Conservation (phyloP, 345 rosid genomes). For the Murraya koenigii region DNA sequence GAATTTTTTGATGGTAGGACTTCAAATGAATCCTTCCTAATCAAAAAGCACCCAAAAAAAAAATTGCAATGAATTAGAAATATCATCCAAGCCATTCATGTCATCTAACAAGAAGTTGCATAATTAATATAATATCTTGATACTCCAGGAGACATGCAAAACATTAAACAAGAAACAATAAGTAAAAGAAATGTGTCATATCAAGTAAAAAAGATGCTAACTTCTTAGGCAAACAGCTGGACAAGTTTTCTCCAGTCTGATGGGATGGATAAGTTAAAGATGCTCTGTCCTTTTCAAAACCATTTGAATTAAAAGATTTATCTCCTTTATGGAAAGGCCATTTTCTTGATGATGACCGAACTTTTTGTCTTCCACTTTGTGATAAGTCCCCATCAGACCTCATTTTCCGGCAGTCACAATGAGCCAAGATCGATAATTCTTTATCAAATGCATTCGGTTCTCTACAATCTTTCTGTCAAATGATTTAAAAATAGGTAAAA, state of each 20-base stretch:
- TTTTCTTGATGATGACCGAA: constrained; percentile 34
- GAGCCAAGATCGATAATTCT: constrained; percentile 33
- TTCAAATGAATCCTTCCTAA: constrained; percentile 40
- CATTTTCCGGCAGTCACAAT: constrained; percentile 26
- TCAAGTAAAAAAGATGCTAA: constrained; percentile 22
- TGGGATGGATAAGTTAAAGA: constrained; percentile 26
- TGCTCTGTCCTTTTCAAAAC: constrained; percentile 22
- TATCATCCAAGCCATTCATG: neutral
- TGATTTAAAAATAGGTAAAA: constrained; percentile 15
- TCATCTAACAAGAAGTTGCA: neutral
- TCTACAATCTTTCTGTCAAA: constrained; percentile 46
- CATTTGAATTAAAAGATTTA: constrained; percentile 17
- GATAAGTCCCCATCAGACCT: constrained; percentile 29
- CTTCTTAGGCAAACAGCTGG: constrained; percentile 23
- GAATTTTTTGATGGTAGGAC: constrained; percentile 26
- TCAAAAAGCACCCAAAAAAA: constrained; percentile 5
- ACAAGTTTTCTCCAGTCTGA: constrained; percentile 22
- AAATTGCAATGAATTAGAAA: constrained; percentile 2
- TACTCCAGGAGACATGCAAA: constrained; percentile 5
- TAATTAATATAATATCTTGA: constrained; percentile 7
- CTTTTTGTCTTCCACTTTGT: constrained; percentile 18
- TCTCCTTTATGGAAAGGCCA: constrained; percentile 25
- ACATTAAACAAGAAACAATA: neutral
- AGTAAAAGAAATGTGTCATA: neutral
- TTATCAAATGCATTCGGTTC: constrained; percentile 31